Percentiles rank a stretch among this genome's conserved stretches.
phyloP scores from a whole-genome alignment of 1,139 yeast species.

The Keqinozyma sinolaborantium region DNA sequence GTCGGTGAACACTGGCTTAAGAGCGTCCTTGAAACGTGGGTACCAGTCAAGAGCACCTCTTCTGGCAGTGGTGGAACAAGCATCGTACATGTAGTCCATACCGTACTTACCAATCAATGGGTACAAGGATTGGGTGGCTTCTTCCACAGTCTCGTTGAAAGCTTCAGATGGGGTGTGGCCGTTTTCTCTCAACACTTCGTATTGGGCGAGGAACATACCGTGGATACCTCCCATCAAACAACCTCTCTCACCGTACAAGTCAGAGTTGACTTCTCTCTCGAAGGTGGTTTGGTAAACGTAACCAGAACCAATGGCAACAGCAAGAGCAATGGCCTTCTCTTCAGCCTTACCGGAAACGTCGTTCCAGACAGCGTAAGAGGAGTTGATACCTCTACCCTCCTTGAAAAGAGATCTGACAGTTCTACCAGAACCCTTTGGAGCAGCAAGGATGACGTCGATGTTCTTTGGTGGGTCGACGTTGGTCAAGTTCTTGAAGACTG shows the following conservation, averaged over 20 bases:
- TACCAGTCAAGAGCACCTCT: slow-evolving; percentile 99
- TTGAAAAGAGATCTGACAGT: slow-evolving; percentile 98
- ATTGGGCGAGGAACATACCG: slow-evolving; percentile 99
- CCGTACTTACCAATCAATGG: slow-evolving; percentile 99
- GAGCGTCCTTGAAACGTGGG: slow-evolving; percentile 97
- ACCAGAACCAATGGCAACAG: slow-evolving; percentile 99
- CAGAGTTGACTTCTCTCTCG: slow-evolving; percentile 98
- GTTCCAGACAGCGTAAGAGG: slow-evolving; percentile 99
- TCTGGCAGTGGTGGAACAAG: slow-evolving; percentile 99
- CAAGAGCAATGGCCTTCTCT: slow-evolving; percentile 97
- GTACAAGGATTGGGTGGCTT: slow-evolving; percentile 98
- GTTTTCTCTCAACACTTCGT: slow-evolving; percentile 98
- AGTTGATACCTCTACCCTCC: slow-evolving; percentile 99
- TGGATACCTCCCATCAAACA: slow-evolving; percentile 99
- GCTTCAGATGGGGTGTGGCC: slow-evolving; percentile 99
- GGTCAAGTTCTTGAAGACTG: slow-evolving; percentile 97
- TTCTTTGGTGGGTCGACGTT: slow-evolving; percentile 92
- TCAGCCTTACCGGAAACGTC: slow-evolving; percentile 99
- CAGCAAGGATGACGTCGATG: slow-evolving; percentile 96
- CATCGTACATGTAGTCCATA: slow-evolving; percentile 99
- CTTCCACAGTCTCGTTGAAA: slow-evolving; percentile 99
- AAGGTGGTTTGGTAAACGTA: slow-evolving; percentile 99
- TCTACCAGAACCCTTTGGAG: slow-evolving; percentile 99
- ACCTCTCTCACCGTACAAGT: slow-evolving; percentile 99
- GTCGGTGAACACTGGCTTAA: slow-evolving; percentile 97